phyloP scores from a whole-genome alignment of 768 basidiomycete species.

The Phaffia tasmanica region DNA sequence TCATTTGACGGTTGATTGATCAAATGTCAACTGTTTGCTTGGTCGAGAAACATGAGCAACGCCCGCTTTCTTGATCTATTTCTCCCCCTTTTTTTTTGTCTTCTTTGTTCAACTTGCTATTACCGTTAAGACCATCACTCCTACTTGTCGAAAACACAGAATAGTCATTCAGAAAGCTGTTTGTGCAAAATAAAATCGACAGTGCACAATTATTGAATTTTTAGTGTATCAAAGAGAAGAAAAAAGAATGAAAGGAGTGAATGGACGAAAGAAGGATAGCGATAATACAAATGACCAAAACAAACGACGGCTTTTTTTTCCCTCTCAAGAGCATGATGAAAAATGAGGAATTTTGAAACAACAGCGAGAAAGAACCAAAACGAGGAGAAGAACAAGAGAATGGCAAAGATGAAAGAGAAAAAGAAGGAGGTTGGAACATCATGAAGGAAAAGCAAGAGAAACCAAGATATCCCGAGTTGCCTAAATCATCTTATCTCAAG shows the following conservation, averaged over 20 bases:
- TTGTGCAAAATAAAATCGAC: too few species aligned
- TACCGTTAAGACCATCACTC: too few species aligned
- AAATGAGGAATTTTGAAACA: not conserved
- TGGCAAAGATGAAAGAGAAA: not conserved
- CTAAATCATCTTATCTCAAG: not conserved
- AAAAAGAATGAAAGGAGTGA: not conserved
- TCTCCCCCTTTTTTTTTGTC: too few species aligned
- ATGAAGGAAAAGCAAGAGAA: not conserved
- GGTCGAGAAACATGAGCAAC: too few species aligned
- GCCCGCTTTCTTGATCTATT: too few species aligned
- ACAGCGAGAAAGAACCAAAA: not conserved
- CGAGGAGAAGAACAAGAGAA: not conserved
- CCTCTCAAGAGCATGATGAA: slow-evolving; percentile 1
- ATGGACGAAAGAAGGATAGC: not conserved
- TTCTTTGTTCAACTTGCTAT: too few species aligned
- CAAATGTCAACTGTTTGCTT: too few species aligned
- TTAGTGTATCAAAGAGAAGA: not conserved
- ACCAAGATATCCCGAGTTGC: not conserved
- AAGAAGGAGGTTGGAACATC: not conserved
- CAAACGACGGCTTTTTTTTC: not conserved
- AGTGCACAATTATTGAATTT: not conserved
- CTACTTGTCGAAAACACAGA: too few species aligned
- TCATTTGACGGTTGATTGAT: too few species aligned
- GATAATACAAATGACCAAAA: not conserved
- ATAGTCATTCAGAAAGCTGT: too few species aligned